These are phyloP conservation scores for Neolentinus lepideus DNA, from an alignment of 1,284 basidiomycete genomes.

Conservation along the genomic window DNA sequence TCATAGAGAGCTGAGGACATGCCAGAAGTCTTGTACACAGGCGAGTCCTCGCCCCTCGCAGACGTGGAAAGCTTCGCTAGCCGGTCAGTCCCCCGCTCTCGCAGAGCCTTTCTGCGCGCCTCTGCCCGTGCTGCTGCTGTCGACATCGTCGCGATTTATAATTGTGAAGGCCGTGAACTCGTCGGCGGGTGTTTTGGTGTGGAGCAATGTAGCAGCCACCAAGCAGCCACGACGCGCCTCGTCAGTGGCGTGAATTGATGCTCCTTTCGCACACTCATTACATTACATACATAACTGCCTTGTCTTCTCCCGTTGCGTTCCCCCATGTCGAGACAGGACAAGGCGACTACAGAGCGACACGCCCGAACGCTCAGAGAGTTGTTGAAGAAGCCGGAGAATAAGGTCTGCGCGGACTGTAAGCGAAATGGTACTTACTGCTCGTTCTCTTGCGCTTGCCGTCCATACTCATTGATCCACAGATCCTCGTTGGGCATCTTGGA, in stretches of 20 bases:
- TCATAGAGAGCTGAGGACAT: conserved; percentile 11
- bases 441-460: neutral
- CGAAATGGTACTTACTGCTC: conserved; percentile 65
- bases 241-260: neutral
- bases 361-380: conserved; percentile 76
- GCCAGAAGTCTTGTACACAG: conserved; percentile 53
- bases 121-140: conserved; percentile 54
- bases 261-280: neutral
- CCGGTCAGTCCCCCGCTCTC: conserved; percentile 60
- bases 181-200: conserved; percentile 5
- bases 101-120: conserved; percentile 68
- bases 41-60: conserved; percentile 63
- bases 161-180: conserved; percentile 6
- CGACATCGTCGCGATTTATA: conserved; percentile 20
- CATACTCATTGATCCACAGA: conserved; percentile 40
- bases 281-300: neutral
- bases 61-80: conserved; percentile 69
- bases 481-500: conserved; percentile 98
- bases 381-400: conserved; percentile 87
- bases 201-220: neutral
- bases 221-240: conserved; percentile 1
- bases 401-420: conserved; percentile 91
- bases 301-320: conserved; percentile 11
- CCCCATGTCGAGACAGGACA: conserved; percentile 70
- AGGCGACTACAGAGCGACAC: conserved; percentile 75